Evolutionary conservation across 805 yeast species (phyloP), one percentile per base, ranked within the genome.

Genomic region (Novakomyces olei): DNA sequence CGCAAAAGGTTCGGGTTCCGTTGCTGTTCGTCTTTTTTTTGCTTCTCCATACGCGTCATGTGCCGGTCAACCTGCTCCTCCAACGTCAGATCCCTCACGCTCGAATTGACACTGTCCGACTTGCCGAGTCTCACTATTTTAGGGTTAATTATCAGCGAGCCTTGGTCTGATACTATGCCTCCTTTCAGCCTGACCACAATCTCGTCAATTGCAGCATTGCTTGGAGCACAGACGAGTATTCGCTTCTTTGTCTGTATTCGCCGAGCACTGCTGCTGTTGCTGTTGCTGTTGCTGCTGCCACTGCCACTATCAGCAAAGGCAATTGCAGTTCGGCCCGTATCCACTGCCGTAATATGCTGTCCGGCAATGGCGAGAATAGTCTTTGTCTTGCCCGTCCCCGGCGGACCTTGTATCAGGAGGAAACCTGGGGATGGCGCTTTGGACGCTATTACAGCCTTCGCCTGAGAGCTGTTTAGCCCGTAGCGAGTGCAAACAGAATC

Each of bases 171-270:
- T 27, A 52, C 51, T 1, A 83, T 70, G 4, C 94, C 95, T 14
- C 57, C 60, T 41, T 73, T 70, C 37, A 88, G 56, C 48, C 99
- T 72, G 14, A 81, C 44, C 9, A 81, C 88, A 38, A 88, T 60
- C 48, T 91, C 98, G 54, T 88, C 99, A 3, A 88, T 94, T 9
- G 99, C 99, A 1, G 99, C 99, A 57, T 88, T 88, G 49, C 94
- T 79, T 3, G 99, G 99, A 1, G 98, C 96, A 64, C 98, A 91
- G 14, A 88, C 69, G 32, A 88, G 55, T 1, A 88, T 67, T 36
- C 78, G 77, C 23, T 67, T 60, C 19, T 53, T 55, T 19, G 50
- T 52, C 5, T 36, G 26, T 5, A 16, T 22, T 5, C 28, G 15
- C 14, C 16, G 9, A 2, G 5, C n/a, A 15, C 24, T 20, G 12